phyloP scores from a whole-genome alignment of 495 filamentous ascomycete species.

The Xylaria palmicola region DNA sequence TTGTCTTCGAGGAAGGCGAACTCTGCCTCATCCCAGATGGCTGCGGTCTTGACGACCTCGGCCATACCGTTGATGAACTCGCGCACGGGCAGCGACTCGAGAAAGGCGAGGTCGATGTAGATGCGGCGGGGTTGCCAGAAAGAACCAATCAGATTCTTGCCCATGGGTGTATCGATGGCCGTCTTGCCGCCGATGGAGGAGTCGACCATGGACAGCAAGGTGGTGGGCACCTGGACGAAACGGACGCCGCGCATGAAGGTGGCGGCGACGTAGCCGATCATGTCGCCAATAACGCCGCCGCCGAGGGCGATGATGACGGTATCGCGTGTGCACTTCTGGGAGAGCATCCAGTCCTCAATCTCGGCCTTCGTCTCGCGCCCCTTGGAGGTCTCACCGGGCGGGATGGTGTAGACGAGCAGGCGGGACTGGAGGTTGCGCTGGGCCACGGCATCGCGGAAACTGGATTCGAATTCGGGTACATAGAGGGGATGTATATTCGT shows the following conservation, averaged over 20 bases:
- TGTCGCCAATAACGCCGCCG: constrained; percentile 96
- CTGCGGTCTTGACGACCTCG: constrained; percentile 97
- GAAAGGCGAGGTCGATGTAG: constrained; percentile 90
- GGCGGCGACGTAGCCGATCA: constrained; percentile 94
- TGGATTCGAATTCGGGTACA: constrained; percentile 68
- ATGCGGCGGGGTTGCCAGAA: constrained; percentile 95
- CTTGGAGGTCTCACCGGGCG: constrained; percentile 92
- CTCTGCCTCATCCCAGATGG: constrained; percentile 88
- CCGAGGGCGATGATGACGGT: constrained; percentile 93
- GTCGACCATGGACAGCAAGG: constrained; percentile 94
- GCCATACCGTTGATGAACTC: constrained; percentile 99
- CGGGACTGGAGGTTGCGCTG: constrained; percentile 55
- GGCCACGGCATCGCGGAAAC: constrained; percentile 61
- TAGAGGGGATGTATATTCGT: constrained; percentile 85
- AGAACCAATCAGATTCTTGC: constrained; percentile 93
- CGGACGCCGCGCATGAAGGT: constrained; percentile 98
- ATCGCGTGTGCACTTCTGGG: constrained; percentile 87
- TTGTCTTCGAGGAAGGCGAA: constrained; percentile 83
- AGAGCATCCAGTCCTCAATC: constrained; percentile 97
- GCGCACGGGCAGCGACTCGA: constrained; percentile 84
- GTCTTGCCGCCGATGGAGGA: constrained; percentile 98
- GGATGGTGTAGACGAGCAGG: constrained; percentile 81
- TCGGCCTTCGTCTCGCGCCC: constrained; percentile 88
- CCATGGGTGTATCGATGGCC: constrained; percentile 93
- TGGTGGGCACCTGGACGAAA: constrained; percentile 95